Conservation (phyloP, 2,329 filamentous ascomycete genomes). For the Fusarium sp. region DNA sequence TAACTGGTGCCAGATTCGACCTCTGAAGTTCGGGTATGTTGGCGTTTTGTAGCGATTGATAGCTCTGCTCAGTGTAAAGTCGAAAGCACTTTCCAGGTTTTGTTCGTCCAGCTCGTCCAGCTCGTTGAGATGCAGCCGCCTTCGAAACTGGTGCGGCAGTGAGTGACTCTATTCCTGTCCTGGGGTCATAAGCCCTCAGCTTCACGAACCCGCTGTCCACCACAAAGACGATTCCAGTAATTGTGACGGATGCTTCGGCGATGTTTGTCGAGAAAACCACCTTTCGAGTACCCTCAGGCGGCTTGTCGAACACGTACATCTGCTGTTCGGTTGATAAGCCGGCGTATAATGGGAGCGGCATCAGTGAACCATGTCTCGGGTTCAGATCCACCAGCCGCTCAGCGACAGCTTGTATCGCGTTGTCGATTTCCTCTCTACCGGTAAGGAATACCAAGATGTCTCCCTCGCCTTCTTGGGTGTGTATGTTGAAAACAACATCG, state of each 20-base stretch:
- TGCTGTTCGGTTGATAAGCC: constrained; percentile 91
- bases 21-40: constrained; percentile 92
- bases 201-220: constrained; percentile 93
- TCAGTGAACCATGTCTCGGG: constrained; percentile 42
- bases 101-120: constrained; percentile 88
- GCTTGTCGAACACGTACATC: constrained; percentile 90
- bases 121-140: constrained; percentile 90
- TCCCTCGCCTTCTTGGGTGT: constrained; percentile 79
- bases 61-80: constrained; percentile 83
- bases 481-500: constrained; percentile 86
- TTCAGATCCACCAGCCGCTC: constrained; percentile 73
- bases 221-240: constrained; percentile 90
- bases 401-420: constrained; percentile 78
- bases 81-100: constrained; percentile 93
- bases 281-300: constrained; percentile 84
- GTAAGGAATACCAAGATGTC: constrained; percentile 93
- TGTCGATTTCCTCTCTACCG: constrained; percentile 91
- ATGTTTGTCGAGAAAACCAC: constrained; percentile 96
- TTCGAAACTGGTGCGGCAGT: constrained; percentile 85
- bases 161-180: constrained; percentile 86
- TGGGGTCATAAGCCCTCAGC: constrained; percentile 83
- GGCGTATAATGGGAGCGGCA: constrained; percentile 80
- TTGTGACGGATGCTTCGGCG: constrained; percentile 94
- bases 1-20: constrained; percentile 85
- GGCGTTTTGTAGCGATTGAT: constrained; percentile 69